These are phyloP conservation scores for Alternaria panax DNA, from an alignment of 2,329 filamentous ascomycete species.

Conservation along the genomic window DNA sequence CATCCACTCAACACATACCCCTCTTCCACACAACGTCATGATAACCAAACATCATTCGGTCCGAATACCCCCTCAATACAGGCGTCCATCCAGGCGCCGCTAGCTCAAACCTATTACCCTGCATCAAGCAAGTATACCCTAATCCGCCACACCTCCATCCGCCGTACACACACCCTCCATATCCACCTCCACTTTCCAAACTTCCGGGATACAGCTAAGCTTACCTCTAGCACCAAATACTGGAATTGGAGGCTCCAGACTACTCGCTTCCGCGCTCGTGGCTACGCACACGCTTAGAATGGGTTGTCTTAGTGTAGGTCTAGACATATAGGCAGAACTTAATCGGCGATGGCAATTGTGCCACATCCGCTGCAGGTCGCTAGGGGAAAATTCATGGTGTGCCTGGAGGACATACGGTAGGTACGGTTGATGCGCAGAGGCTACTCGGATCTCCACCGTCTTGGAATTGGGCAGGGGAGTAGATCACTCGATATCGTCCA, in stretches of 20 bases:
- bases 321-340: not conserved
- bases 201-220: not conserved
- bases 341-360: constrained; percentile 4
- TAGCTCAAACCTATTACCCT: not conserved
- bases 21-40: not conserved
- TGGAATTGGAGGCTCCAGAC: not conserved
- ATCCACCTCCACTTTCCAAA: not conserved
- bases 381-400: not conserved
- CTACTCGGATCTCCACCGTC: not conserved
- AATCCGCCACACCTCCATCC: not conserved
- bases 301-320: not conserved
- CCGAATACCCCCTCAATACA: constrained; percentile 1
- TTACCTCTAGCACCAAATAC: not conserved
- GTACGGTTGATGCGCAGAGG: not conserved
- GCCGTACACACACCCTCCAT: not conserved
- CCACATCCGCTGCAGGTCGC: not conserved
- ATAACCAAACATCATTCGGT: not conserved
- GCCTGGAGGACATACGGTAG: not conserved
- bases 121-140: not conserved
- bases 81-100: not conserved
- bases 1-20: not conserved
- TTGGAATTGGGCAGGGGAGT: not conserved
- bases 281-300: not conserved
- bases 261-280: not conserved
- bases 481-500: not conserved